These are phyloP conservation scores for Hirschfeldia incana DNA, from an alignment of 345 rosid genomes.

Conservation along the genomic window DNA sequence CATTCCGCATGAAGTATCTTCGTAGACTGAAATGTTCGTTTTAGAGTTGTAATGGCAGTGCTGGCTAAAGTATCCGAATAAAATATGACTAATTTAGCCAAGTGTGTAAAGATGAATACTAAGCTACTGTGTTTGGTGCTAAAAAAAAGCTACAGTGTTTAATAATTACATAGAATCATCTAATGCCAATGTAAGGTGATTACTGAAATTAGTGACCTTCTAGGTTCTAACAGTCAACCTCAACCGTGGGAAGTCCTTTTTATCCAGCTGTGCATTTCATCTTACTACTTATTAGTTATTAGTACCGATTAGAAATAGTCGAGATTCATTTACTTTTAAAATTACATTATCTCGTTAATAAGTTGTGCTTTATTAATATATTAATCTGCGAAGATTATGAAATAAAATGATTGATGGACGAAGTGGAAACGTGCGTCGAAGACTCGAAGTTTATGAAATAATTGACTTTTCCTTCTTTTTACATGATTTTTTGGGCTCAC, in stretches of 20 bases:
- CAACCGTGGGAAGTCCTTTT: constrained; percentile 29
- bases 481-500: too few species aligned
- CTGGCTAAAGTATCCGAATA: background rate
- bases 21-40: constrained; percentile 26
- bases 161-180: background rate
- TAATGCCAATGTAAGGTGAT: constrained; percentile 6
- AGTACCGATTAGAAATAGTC: background rate
- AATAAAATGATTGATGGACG: constrained; percentile 25
- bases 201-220: background rate
- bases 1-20: constrained; percentile 17
- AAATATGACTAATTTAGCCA: background rate
- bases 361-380: background rate
- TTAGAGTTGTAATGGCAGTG: constrained; percentile 15
- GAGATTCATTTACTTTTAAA: constrained; percentile 17
- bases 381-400: background rate
- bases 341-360: background rate
- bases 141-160: background rate
- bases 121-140: background rate
- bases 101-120: background rate
- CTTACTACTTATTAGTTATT: background rate
- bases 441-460: constrained; percentile 9
- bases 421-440: constrained; percentile 29
- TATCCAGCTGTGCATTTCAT: constrained; percentile 12
- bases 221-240: constrained; percentile 29
- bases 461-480: constrained; percentile 8